Evolutionary conservation across 2,329 filamentous ascomycete species (phyloP).

Genomic region (Monilinia aucupariae): DNA sequence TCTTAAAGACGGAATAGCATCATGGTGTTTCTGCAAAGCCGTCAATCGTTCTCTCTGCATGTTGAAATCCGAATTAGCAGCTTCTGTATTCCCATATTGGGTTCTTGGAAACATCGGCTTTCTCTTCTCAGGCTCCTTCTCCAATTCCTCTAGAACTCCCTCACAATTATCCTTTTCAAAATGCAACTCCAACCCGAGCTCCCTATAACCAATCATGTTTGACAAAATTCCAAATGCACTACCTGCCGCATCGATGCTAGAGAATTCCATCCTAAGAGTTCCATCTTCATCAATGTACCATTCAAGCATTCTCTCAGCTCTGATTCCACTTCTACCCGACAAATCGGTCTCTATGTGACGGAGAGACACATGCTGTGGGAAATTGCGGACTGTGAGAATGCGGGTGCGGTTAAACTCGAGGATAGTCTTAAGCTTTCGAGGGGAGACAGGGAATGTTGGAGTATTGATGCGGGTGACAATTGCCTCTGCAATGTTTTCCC

Average conservation of each 20-base stretch:
- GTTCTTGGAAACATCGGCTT: slow-evolving; percentile 1
- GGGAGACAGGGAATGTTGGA: slow-evolving; percentile 26
- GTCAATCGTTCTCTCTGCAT: slow-evolving; percentile 18
- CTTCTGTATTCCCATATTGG: background rate
- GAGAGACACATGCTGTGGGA: slow-evolving; percentile 20
- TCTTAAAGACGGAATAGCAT: slow-evolving; percentile 23
- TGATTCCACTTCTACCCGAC: slow-evolving; percentile 9
- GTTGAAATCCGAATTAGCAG: background rate
- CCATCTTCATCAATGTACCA: slow-evolving; percentile 23
- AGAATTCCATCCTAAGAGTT: slow-evolving; percentile 29
- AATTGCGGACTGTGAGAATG: slow-evolving; percentile 22
- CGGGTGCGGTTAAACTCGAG: slow-evolving; percentile 13
- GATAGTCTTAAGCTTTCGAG: background rate
- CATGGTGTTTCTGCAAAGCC: slow-evolving; percentile 20
- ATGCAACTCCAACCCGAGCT: slow-evolving; percentile 15
- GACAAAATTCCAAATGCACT: slow-evolving; percentile 22
- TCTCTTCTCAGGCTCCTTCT: background rate
- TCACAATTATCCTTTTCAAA: slow-evolving; percentile 29
- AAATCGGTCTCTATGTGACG: slow-evolving; percentile 17
- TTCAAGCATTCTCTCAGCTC: slow-evolving; percentile 21
- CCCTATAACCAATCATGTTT: slow-evolving; percentile 17
- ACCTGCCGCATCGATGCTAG: slow-evolving; percentile 21
- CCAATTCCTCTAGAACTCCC: slow-evolving; percentile 26
- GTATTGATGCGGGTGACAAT: slow-evolving; percentile 23
- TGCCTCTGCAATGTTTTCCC: slow-evolving; percentile 8